Conservation (phyloP, 2,329 filamentous ascomycete genomes). For the Fusarium napiforme region DNA sequence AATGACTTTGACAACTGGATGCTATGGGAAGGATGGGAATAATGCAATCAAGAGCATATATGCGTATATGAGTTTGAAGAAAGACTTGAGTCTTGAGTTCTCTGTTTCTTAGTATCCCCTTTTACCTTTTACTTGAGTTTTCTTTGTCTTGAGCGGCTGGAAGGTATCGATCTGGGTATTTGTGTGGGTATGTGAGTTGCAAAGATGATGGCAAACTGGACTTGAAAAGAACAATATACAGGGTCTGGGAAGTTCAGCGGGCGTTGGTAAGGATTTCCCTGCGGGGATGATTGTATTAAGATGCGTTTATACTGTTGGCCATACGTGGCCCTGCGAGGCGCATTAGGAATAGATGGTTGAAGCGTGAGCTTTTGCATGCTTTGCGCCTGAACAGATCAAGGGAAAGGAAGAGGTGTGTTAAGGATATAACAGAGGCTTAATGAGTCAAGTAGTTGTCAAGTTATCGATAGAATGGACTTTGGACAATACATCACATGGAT, state of each 20-base stretch:
- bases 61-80: not conserved
- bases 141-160: slow-evolving; percentile 10
- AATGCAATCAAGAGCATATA: not conserved
- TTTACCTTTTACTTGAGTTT: not conserved
- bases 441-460: not conserved
- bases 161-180: slow-evolving; percentile 5
- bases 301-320: slow-evolving; percentile 18
- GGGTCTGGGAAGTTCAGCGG: slow-evolving; percentile 33
- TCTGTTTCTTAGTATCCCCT: slow-evolving; percentile 1
- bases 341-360: slow-evolving; percentile 29
- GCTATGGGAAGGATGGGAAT: slow-evolving; percentile 56
- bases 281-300: slow-evolving; percentile 13
- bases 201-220: slow-evolving; percentile 14
- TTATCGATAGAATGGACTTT: slow-evolving; percentile 10
- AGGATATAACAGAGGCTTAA: not conserved
- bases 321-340: slow-evolving; percentile 22
- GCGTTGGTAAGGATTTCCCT: slow-evolving; percentile 35
- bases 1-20: slow-evolving; percentile 51
- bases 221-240: slow-evolving; percentile 17
- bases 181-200: slow-evolving; percentile 33
- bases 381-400: slow-evolving; percentile 18
- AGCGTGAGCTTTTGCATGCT: slow-evolving; percentile 13
- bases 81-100: not conserved
- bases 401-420: not conserved
- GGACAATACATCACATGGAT: not conserved